These are phyloP conservation scores for Auricularia heimuer DNA, from an alignment of 768 basidiomycete genomes.

Conservation along the genomic window DNA sequence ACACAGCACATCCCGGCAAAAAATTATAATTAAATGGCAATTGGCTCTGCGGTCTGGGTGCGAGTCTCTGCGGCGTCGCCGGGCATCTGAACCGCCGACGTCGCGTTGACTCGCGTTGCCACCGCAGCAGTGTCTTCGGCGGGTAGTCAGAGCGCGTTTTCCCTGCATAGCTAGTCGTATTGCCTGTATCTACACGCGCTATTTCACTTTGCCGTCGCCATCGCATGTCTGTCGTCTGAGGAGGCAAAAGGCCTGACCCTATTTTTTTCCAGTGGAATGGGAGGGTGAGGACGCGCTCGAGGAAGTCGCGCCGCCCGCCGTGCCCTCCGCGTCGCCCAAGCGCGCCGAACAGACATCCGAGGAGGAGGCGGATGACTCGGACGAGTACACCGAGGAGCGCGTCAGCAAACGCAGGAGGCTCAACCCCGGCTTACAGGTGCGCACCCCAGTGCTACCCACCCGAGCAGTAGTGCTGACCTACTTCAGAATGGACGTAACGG, in stretches of 20 bases:
- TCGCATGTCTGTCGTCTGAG: background rate
- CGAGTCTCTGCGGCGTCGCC: too few relatives aligned
- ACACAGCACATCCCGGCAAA: too few relatives aligned
- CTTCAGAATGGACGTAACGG: background rate
- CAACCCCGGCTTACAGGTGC: background rate
- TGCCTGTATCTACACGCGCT: too few relatives aligned
- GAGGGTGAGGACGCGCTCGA: slow-evolving; percentile 56
- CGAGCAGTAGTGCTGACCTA: background rate
- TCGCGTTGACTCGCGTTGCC: too few relatives aligned
- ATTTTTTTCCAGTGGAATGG: slow-evolving; percentile 48
- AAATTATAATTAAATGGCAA: too few relatives aligned
- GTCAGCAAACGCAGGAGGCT: slow-evolving; percentile 7
- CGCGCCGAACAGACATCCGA: slow-evolving; percentile 31
- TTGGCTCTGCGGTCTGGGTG: too few relatives aligned
- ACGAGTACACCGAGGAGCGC: slow-evolving; percentile 16
- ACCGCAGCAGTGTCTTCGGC: too few relatives aligned
- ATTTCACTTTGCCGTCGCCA: too few relatives aligned
- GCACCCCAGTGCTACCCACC: background rate
- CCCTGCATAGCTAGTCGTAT: too few relatives aligned
- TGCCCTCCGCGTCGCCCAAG: slow-evolving; percentile 23
- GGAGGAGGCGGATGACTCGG: slow-evolving; percentile 57
- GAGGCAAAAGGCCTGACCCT: background rate
- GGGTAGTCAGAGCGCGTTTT: too few relatives aligned
- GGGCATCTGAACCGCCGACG: too few relatives aligned
- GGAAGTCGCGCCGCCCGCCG: slow-evolving; percentile 21